Conservation (phyloP, 805 yeast genomes). For the Schwanniomyces occidentalis region DNA sequence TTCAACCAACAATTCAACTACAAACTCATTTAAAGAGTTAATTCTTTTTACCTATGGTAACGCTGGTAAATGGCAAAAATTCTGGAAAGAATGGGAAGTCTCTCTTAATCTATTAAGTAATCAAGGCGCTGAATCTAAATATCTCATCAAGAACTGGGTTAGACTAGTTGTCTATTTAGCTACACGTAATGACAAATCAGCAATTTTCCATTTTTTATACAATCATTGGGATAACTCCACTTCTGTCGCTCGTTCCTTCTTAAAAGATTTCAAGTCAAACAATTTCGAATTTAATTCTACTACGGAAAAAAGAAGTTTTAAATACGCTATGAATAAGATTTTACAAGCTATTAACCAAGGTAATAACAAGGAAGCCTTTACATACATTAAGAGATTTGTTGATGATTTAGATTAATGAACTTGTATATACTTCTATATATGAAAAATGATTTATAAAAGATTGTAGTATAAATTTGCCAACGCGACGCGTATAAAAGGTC, state of each 20-base stretch:
- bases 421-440: slow-evolving; percentile 2
- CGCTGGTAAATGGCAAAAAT: slow-evolving; percentile 35
- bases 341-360: slow-evolving; percentile 13
- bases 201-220: slow-evolving; percentile 27
- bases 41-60: slow-evolving; percentile 38
- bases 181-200: slow-evolving; percentile 22
- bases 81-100: slow-evolving; percentile 41
- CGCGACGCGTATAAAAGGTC: too few relatives aligned
- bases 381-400: slow-evolving; percentile 11
- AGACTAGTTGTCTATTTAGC: slow-evolving; percentile 35
- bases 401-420: slow-evolving; percentile 7
- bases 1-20: slow-evolving; percentile 5
- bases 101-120: slow-evolving; percentile 12
- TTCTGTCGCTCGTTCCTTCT: slow-evolving; percentile 23
- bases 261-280: slow-evolving; percentile 17
- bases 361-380: slow-evolving; percentile 4
- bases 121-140: slow-evolving; percentile 4
- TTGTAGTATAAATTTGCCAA: too few relatives aligned
- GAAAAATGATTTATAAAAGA: too few relatives aligned
- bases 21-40: slow-evolving; percentile 30
- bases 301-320: slow-evolving; percentile 23
- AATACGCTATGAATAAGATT: slow-evolving; percentile 19
- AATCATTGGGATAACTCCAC: slow-evolving; percentile 29
- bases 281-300: slow-evolving; percentile 17
- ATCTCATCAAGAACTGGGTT: slow-evolving; percentile 25